phyloP scores from a whole-genome alignment of 108 stramenopile genomes.

The Nitzschia inconspicua region DNA sequence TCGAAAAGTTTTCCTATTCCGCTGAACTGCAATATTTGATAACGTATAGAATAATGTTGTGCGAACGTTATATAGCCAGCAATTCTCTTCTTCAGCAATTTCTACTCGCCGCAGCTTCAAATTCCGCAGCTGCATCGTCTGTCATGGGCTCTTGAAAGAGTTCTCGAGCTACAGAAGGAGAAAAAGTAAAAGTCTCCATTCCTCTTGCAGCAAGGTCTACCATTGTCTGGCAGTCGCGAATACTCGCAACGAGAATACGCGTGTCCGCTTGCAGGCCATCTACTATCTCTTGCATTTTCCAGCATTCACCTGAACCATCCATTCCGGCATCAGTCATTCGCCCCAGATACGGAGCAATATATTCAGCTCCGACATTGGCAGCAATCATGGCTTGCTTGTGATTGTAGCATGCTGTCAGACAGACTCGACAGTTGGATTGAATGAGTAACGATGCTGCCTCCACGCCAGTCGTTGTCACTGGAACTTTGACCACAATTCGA shows the following conservation, averaged over 20 bases:
- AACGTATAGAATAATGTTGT: too few relatives aligned
- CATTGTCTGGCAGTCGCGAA: slow-evolving; percentile 47
- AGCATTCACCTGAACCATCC: slow-evolving; percentile 57
- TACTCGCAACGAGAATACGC: slow-evolving; percentile 64
- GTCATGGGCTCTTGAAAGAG: slow-evolving; percentile 57
- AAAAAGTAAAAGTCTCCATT: slow-evolving; percentile 64
- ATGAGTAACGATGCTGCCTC: slow-evolving; percentile 53
- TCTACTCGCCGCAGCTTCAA: slow-evolving; percentile 50
- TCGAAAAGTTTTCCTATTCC: too few relatives aligned
- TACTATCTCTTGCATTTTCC: slow-evolving; percentile 48
- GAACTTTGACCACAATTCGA: slow-evolving; percentile 67
- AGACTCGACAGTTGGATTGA: slow-evolving; percentile 49
- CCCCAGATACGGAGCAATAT: slow-evolving; percentile 44
- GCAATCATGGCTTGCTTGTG: slow-evolving; percentile 63
- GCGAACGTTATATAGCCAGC: too few relatives aligned
- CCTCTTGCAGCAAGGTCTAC: slow-evolving; percentile 43
- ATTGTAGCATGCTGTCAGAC: slow-evolving; percentile 67
- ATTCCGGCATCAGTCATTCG: slow-evolving; percentile 64
- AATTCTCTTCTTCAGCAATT: neutral
- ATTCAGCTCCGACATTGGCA: slow-evolving; percentile 55
- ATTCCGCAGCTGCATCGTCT: slow-evolving; percentile 47
- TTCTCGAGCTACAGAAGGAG: slow-evolving; percentile 49
- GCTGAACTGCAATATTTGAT: too few relatives aligned
- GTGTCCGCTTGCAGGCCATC: slow-evolving; percentile 55
- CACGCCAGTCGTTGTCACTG: slow-evolving; percentile 47